A percentile compares a stretch with the other conserved stretches of the same genome.
These are phyloP conservation scores for Metschnikowia baotianmanensis DNA, from an alignment of 805 yeast species.

Conservation along the genomic window DNA sequence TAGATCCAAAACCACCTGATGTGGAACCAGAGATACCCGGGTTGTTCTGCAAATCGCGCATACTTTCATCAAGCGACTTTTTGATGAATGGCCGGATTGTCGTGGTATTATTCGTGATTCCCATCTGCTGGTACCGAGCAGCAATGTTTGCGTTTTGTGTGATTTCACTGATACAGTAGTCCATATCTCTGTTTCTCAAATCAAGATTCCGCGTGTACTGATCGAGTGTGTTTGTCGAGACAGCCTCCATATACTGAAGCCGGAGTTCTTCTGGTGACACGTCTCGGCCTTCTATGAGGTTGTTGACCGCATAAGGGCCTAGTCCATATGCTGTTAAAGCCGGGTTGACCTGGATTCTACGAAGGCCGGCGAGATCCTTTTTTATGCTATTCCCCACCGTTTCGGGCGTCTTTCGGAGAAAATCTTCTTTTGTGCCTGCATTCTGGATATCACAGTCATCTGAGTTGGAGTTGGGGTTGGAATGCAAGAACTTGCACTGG, in stretches of 20 bases:
- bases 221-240: conserved; percentile 30
- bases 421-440: conserved; percentile 9
- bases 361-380: conserved; percentile 24
- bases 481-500: conserved; percentile 28
- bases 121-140: conserved; percentile 52
- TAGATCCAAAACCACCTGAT: conserved; percentile 2
- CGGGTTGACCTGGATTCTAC: conserved; percentile 28
- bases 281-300: conserved; percentile 51
- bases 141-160: conserved; percentile 45
- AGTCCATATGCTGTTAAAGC: conserved; percentile 48
- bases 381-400: conserved; percentile 20
- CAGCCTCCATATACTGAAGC: conserved; percentile 44
- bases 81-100: conserved; percentile 29
- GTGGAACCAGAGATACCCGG: too few relatives aligned
- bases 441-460: conserved; percentile 4
- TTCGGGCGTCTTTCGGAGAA: conserved; percentile 10
- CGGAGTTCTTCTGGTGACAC: conserved; percentile 54
- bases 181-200: conserved; percentile 23
- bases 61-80: conserved; percentile 26
- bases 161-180: conserved; percentile 29
- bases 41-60: conserved; percentile 20
- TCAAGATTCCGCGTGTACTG: conserved; percentile 40
- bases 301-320: conserved; percentile 46
- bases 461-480: conserved; percentile 4
- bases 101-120: conserved; percentile 5